Evolutionary conservation across 2,329 filamentous ascomycete species (phyloP).

Genomic region (Hymenoscyphus occultus): DNA sequence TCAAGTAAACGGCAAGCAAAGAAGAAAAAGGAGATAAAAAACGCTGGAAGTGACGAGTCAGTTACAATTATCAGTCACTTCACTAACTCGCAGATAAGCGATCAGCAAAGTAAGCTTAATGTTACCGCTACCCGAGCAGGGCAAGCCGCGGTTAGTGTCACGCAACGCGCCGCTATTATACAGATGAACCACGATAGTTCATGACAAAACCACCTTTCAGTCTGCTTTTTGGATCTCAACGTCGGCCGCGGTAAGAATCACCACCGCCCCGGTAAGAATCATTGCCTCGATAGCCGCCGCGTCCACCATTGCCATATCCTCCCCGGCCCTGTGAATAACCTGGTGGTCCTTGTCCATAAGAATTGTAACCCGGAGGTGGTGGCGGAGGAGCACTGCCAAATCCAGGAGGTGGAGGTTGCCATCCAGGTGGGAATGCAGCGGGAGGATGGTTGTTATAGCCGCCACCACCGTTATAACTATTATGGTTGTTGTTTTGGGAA

Average conservation of each 20-base stretch:
- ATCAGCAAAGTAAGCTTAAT: neutral
- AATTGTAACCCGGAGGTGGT: constrained; percentile 39
- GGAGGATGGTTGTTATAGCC: constrained; percentile 17
- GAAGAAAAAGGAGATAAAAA: neutral
- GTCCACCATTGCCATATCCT: constrained; percentile 18
- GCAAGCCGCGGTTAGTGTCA: neutral
- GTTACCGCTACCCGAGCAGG: neutral
- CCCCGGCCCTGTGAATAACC: constrained; percentile 26
- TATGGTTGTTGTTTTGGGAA: constrained; percentile 20
- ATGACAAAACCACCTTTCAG: neutral
- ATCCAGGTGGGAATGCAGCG: constrained; percentile 32
- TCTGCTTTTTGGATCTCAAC: constrained; percentile 5
- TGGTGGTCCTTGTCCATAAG: constrained; percentile 24
- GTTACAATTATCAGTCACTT: neutral
- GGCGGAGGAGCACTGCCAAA: constrained; percentile 47
- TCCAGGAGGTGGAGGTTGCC: constrained; percentile 47
- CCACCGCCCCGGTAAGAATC: constrained; percentile 14
- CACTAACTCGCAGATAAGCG: neutral
- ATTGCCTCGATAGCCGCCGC: constrained; percentile 17
- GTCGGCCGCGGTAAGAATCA: constrained; percentile 20
- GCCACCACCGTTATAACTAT: constrained; percentile 7
- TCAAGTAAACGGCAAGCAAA: neutral
- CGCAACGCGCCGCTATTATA: constrained; percentile 2
- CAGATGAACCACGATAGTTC: neutral
- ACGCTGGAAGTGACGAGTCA: neutral